Percentiles rank a stretch among this genome's conserved stretches.
These are phyloP conservation scores for Vanilla planifolia DNA, from an alignment of 106 monocot genomes.

Conservation along the genomic window DNA sequence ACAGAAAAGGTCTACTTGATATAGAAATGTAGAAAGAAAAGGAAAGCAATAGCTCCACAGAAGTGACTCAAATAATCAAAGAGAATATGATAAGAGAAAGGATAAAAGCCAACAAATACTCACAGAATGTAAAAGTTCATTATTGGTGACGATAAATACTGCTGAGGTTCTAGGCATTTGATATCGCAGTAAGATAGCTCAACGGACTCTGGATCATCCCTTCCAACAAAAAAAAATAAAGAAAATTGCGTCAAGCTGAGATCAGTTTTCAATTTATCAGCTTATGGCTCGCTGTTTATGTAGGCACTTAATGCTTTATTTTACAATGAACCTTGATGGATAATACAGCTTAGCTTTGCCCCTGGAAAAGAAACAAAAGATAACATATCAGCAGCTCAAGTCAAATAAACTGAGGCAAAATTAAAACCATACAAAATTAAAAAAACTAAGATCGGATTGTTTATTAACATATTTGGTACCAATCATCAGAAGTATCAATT, in stretches of 20 bases:
- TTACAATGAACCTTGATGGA: conserved; percentile 63
- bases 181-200: conserved; percentile 64
- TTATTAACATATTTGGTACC: conserved; percentile 30
- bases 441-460: conserved; percentile 4
- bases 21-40: background rate
- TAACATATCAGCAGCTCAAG: background rate
- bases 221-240: conserved; percentile 17
- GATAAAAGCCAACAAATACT: no score
- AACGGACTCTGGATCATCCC: conserved; percentile 67
- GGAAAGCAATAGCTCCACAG: no score
- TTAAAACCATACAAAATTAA: background rate
- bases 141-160: conserved; percentile 70
- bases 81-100: no score
- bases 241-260: background rate
- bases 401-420: background rate
- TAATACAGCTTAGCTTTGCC: conserved; percentile 60
- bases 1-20: background rate
- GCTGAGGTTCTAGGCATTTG: conserved; percentile 79
- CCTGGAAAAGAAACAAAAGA: conserved; percentile 34
- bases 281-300: background rate
- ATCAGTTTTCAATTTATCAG: background rate
- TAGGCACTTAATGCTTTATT: background rate
- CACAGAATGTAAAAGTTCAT: conserved; percentile 94
- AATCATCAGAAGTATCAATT: conserved; percentile 16
- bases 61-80: no score